Evolutionary conservation across 176 grass and related monocot genomes (phyloP).

Genomic region (Oryza nivara): DNA sequence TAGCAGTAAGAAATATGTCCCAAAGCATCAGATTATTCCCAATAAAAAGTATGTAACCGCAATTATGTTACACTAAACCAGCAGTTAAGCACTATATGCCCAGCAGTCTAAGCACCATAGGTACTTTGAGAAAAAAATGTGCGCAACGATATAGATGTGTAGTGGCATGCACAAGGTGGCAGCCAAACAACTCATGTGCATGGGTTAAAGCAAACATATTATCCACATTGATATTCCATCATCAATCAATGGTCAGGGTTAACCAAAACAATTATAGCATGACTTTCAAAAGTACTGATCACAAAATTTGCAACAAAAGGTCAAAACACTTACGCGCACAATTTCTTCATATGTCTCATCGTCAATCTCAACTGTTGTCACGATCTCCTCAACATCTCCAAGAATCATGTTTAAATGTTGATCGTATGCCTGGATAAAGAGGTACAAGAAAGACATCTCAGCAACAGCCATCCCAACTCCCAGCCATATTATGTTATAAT

Average conservation of each 20-base stretch:
- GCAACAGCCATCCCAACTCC: neutral
- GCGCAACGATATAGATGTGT: neutral
- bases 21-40: neutral
- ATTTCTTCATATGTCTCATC: conserved; percentile 99
- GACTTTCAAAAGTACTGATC: neutral
- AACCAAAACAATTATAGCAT: neutral
- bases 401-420: conserved; percentile 99
- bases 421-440: conserved; percentile 82
- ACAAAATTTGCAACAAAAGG: neutral
- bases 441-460: neutral
- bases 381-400: conserved; percentile 96
- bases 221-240: neutral
- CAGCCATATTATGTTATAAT: neutral
- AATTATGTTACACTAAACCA: neutral
- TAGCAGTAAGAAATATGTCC: neutral
- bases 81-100: neutral
- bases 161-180: neutral
- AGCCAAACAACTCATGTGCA: neutral
- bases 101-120: neutral
- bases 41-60: neutral
- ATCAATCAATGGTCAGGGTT: neutral
- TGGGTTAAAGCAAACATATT: neutral
- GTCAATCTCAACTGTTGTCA: conserved; percentile 92
- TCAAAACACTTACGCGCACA: conserved; percentile 64
- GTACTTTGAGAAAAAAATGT: neutral